phyloP scores from a whole-genome alignment of 352 stramenopile genomes.

The Phytophthora vignae region DNA sequence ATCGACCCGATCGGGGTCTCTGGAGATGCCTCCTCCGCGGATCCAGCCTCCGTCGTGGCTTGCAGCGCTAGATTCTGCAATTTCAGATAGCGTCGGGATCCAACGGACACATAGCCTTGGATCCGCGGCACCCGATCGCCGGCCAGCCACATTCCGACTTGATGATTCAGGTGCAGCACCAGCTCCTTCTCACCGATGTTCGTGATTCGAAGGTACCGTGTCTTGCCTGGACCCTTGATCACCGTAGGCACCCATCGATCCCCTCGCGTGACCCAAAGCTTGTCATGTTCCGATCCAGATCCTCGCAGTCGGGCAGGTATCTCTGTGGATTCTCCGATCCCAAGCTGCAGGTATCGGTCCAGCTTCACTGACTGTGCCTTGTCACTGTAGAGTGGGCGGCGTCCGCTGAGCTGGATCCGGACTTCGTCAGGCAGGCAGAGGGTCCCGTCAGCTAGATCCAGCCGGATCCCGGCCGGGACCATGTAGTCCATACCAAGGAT shows the following conservation, averaged over 20 bases:
- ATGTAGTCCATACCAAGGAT: too few species aligned
- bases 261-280: conserved; percentile 12
- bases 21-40: not conserved
- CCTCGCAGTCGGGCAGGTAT: not conserved
- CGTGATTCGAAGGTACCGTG: conserved; percentile 8
- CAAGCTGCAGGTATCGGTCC: not conserved
- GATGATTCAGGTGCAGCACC: not conserved
- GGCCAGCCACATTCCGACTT: conserved; percentile 11
- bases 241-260: conserved; percentile 12
- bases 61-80: conserved; percentile 20
- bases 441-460: too few species aligned
- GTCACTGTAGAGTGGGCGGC: too few species aligned
- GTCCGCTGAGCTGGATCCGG: too few species aligned
- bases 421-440: too few species aligned
- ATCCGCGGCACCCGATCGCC: conserved; percentile 7
- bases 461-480: too few species aligned
- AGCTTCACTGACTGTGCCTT: not conserved
- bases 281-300: not conserved
- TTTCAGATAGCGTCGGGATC: not conserved
- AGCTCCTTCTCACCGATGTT: not conserved
- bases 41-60: not conserved
- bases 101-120: conserved; percentile 12
- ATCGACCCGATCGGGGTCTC: not conserved
- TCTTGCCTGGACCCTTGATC: not conserved
- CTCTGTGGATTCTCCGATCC: not conserved